Conservation (phyloP, 345 rosid genomes). For the Hibiscus mutabilis region DNA sequence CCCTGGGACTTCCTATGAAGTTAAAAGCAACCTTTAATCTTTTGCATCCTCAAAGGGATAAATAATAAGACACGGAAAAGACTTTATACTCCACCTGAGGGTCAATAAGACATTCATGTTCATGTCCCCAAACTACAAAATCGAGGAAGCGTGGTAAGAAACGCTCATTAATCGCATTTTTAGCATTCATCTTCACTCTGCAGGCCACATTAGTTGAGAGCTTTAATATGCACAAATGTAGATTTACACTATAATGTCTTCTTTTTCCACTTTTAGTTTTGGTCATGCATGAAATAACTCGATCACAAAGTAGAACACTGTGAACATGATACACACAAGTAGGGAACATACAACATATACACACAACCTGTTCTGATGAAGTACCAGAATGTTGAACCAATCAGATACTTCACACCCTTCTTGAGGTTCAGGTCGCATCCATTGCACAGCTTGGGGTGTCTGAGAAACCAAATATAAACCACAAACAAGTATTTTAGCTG, state of each 20-base stretch:
- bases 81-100: slow-evolving; percentile 60
- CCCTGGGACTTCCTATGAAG: slow-evolving; percentile 83
- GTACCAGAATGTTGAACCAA: slow-evolving; percentile 97
- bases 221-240: background rate
- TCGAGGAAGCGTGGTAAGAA: slow-evolving; percentile 91
- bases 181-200: slow-evolving; percentile 94
- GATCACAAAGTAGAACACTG: background rate
- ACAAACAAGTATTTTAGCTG: slow-evolving; percentile 1
- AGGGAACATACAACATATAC: background rate
- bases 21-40: slow-evolving; percentile 30
- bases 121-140: slow-evolving; percentile 97
- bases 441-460: slow-evolving; percentile 98
- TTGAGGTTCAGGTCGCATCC: slow-evolving; percentile 99
- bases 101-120: slow-evolving; percentile 92
- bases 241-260: background rate
- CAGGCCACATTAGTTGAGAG: slow-evolving; percentile 10
- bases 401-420: slow-evolving; percentile 74
- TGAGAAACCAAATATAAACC: slow-evolving; percentile 25
- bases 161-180: slow-evolving; percentile 95
- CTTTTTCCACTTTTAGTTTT: background rate
- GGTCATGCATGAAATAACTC: slow-evolving; percentile 8
- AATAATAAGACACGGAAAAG: background rate
- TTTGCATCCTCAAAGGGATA: slow-evolving; percentile 14
- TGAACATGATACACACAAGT: background rate
- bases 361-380: slow-evolving; percentile 90